Conservation (phyloP, 495 filamentous ascomycete species). For the Clavariopsis aquatica region DNA sequence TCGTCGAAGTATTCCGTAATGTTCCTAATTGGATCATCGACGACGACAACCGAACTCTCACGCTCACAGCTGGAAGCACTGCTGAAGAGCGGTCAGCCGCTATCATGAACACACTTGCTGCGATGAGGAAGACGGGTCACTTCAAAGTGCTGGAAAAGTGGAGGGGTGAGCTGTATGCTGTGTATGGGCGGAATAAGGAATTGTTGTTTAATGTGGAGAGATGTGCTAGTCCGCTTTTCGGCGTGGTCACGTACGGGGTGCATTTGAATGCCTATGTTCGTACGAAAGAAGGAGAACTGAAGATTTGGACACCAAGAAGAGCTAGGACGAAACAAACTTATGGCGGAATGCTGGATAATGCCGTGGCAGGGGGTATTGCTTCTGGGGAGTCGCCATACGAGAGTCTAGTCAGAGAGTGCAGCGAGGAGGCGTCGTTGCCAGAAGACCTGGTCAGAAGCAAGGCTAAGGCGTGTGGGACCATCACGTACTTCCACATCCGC, state of each 20-base stretch:
- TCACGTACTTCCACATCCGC: slow-evolving; percentile 85
- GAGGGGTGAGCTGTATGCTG: slow-evolving; percentile 84
- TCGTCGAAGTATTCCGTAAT: slow-evolving; percentile 45
- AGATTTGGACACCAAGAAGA: slow-evolving; percentile 82
- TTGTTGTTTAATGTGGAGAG: slow-evolving; percentile 79
- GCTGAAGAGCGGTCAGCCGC: slow-evolving; percentile 55
- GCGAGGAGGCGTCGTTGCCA: slow-evolving; percentile 86
- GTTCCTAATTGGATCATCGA: slow-evolving; percentile 42
- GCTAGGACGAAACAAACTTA: slow-evolving; percentile 79
- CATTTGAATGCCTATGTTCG: slow-evolving; percentile 80
- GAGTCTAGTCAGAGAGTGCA: slow-evolving; percentile 79
- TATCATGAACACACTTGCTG: slow-evolving; percentile 59
- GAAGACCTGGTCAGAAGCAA: slow-evolving; percentile 64
- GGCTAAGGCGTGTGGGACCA: slow-evolving; percentile 62
- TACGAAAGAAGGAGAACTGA: slow-evolving; percentile 52
- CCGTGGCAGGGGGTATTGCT: slow-evolving; percentile 86
- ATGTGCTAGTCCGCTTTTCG: slow-evolving; percentile 75
- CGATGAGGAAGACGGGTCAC: slow-evolving; percentile 62
- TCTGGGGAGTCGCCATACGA: slow-evolving; percentile 75
- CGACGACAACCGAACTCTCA: slow-evolving; percentile 44
- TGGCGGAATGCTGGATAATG: slow-evolving; percentile 87
- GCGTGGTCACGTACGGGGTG: slow-evolving; percentile 82
- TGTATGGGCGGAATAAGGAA: slow-evolving; percentile 66
- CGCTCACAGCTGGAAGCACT: slow-evolving; percentile 37
- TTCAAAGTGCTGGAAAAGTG: slow-evolving; percentile 80